phyloP scores from a whole-genome alignment of 371 early-diverging fungal genomes.

The Vittaforma corneae region DNA sequence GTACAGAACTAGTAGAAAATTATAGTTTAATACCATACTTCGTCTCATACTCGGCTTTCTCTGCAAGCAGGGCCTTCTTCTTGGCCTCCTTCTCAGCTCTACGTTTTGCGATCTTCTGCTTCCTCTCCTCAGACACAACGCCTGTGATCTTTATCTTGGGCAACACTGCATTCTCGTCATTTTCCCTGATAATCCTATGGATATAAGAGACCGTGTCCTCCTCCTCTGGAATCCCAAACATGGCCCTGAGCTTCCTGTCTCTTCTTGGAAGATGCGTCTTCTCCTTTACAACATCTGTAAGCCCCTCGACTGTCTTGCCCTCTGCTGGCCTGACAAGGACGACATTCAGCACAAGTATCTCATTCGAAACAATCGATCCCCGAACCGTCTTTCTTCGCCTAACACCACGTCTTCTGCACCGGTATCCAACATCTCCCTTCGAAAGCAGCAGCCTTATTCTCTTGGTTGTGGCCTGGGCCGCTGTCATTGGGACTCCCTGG shows the following conservation, averaged over 20 bases:
- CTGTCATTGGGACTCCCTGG: slow-evolving; percentile 76
- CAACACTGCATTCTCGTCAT: slow-evolving; percentile 30
- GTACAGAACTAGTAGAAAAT: too few relatives aligned
- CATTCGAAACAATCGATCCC: slow-evolving; percentile 89
- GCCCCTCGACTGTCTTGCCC: slow-evolving; percentile 72
- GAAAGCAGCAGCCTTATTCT: slow-evolving; percentile 81
- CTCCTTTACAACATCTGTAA: slow-evolving; percentile 79
- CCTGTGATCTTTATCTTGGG: slow-evolving; percentile 37
- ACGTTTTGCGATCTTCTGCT: slow-evolving; percentile 10
- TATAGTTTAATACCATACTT: not conserved
- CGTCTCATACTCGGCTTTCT: slow-evolving; percentile 25
- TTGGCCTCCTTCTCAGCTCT: slow-evolving; percentile 18
- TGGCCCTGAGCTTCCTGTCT: slow-evolving; percentile 87
- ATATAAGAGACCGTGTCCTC: slow-evolving; percentile 92
- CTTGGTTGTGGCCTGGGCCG: slow-evolving; percentile 77
- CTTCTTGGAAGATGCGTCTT: slow-evolving; percentile 93
- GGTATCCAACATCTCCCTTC: slow-evolving; percentile 95
- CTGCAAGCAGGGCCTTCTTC: slow-evolving; percentile 20
- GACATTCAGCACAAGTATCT: slow-evolving; percentile 80
- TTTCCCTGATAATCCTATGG: slow-evolving; percentile 23
- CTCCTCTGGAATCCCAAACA: slow-evolving; percentile 84
- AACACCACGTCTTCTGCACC: slow-evolving; percentile 86
- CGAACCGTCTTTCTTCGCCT: slow-evolving; percentile 96
- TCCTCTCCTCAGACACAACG: slow-evolving; percentile 6
- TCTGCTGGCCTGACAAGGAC: slow-evolving; percentile 88